Percentiles rank a stretch among this genome's conserved stretches.
phyloP scores from a whole-genome alignment of 768 basidiomycete genomes.

The Crucibulum laeve region DNA sequence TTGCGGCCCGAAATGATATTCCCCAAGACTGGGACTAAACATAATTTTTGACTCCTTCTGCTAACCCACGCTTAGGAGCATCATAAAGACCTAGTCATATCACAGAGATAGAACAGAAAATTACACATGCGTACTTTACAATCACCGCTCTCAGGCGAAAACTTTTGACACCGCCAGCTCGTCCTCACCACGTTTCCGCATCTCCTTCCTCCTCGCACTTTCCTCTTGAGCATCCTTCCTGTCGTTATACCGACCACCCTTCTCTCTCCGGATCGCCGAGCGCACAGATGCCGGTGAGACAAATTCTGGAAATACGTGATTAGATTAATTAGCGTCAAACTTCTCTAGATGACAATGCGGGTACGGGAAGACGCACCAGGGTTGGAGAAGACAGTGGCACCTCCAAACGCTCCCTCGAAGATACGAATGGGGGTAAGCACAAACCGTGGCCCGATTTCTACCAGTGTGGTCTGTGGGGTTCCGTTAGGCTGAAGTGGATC shows the following conservation, averaged over 20 bases:
- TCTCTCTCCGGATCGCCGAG: slow-evolving; percentile 60
- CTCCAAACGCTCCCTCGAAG: slow-evolving; percentile 96
- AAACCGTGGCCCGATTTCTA: slow-evolving; percentile 97
- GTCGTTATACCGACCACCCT: slow-evolving; percentile 76
- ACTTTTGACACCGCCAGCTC: slow-evolving; percentile 83
- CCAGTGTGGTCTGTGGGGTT: slow-evolving; percentile 79
- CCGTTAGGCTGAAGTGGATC: slow-evolving; percentile 86
- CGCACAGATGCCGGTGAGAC: slow-evolving; percentile 83
- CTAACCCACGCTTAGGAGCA: too few relatives aligned
- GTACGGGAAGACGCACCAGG: slow-evolving; percentile 61
- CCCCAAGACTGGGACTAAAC: too few relatives aligned
- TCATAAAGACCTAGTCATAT: too few relatives aligned
- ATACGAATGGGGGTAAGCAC: slow-evolving; percentile 96
- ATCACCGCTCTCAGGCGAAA: slow-evolving; percentile 58
- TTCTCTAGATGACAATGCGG: slow-evolving; percentile 11
- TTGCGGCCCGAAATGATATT: too few relatives aligned
- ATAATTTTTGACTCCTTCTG: too few relatives aligned
- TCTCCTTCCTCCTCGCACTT: slow-evolving; percentile 55
- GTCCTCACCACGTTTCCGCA: slow-evolving; percentile 65
- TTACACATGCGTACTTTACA: slow-evolving; percentile 3
- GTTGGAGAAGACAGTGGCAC: slow-evolving; percentile 94
- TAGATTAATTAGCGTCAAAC: not conserved
- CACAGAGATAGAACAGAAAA: too few relatives aligned
- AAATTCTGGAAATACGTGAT: slow-evolving; percentile 60
- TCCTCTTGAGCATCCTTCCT: slow-evolving; percentile 80